phyloP scores from a whole-genome alignment of 1,284 basidiomycete species.

The Stereum hirsutum region DNA sequence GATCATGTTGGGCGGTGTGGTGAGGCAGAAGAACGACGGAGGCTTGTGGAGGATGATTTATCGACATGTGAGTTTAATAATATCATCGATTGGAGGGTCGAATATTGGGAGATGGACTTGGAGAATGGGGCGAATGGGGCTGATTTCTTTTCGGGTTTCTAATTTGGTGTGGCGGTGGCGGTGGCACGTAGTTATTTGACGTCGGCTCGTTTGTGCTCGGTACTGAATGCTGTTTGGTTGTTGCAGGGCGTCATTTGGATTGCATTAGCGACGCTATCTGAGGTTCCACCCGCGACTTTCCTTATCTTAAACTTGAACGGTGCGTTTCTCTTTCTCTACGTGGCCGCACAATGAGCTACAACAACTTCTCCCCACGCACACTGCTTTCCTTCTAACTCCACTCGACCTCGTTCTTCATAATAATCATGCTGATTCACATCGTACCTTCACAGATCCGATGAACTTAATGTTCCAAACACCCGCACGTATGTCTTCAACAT shows the following conservation, averaged over 20 bases:
- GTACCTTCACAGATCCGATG: neutral
- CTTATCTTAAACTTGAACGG: neutral
- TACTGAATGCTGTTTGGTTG: neutral
- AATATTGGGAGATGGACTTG: neutral
- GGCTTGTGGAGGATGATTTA: neutral
- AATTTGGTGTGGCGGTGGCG: too few species aligned
- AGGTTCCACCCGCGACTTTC: neutral
- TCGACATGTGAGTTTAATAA: neutral
- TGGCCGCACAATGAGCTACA: neutral
- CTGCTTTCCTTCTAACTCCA: neutral
- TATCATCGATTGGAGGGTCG: neutral
- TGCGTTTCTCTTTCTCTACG: neutral
- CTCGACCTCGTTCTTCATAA: neutral
- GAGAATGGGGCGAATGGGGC: too few species aligned
- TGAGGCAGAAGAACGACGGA: neutral
- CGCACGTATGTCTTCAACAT: neutral
- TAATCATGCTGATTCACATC: neutral
- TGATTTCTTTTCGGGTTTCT: too few species aligned
- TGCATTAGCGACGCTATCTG: neutral
- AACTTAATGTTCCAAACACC: constrained; percentile 1
- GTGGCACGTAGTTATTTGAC: too few species aligned
- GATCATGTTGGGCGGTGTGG: neutral
- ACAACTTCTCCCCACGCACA: neutral
- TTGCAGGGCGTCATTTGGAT: neutral
- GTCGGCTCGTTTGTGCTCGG: neutral